phyloP scores from a whole-genome alignment of 495 filamentous ascomycete species.

The Tuber indicum region DNA sequence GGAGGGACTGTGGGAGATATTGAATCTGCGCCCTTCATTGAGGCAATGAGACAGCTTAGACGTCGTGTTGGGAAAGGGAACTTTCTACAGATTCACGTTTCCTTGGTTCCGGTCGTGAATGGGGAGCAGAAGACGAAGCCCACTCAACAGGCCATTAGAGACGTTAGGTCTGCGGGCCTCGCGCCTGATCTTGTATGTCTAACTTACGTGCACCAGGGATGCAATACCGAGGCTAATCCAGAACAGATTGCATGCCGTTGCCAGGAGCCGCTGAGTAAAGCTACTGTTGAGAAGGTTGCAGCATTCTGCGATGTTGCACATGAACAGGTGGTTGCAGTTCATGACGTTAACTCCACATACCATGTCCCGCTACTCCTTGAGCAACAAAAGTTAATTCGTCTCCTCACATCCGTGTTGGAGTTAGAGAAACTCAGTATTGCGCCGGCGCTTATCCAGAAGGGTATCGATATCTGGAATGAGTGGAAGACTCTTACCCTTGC shows the following conservation, averaged over 20 bases:
- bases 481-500: conserved; percentile 65
- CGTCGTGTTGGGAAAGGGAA: conserved; percentile 66
- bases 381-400: conserved; percentile 62
- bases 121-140: conserved; percentile 98
- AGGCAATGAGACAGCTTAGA: conserved; percentile 74
- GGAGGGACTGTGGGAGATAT: conserved; percentile 86
- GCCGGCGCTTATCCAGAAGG: conserved; percentile 51
- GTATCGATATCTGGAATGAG: conserved; percentile 59
- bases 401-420: conserved; percentile 55
- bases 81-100: conserved; percentile 81
- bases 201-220: background rate
- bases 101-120: conserved; percentile 63
- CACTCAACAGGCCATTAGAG: conserved; percentile 80
- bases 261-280: conserved; percentile 59
- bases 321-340: conserved; percentile 76
- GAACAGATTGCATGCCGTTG: conserved; percentile 83
- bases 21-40: conserved; percentile 81
- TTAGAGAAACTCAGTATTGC: conserved; percentile 52
- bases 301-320: conserved; percentile 73
- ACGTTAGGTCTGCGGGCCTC: conserved; percentile 67
- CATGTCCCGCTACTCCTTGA: conserved; percentile 87
- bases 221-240: conserved; percentile 11
- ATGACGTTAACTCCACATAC: conserved; percentile 78
- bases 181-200: conserved; percentile 67
- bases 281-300: conserved; percentile 83